Conservation (phyloP, 176 grass and related monocot genomes). For the Hordeum marinum region DNA sequence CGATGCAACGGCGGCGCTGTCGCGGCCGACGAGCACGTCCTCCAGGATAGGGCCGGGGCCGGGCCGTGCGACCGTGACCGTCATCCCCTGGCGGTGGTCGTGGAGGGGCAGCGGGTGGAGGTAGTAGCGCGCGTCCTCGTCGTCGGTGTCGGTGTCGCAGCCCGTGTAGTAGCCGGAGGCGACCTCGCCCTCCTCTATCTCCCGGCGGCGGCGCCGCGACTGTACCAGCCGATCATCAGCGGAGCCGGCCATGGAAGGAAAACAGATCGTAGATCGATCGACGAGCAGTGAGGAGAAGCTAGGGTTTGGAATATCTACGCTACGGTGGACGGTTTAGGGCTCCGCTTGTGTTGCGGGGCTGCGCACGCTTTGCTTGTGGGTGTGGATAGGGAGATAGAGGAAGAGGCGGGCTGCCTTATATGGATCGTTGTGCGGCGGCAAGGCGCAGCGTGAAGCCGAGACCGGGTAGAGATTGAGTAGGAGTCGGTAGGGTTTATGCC, state of each 20-base stretch:
- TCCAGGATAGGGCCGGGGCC: too few relatives aligned
- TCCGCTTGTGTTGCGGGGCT: background rate
- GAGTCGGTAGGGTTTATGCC: too few relatives aligned
- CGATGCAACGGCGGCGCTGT: fast-evolving
- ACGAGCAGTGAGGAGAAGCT: background rate
- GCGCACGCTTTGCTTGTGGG: background rate
- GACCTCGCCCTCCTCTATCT: constrained; percentile 26
- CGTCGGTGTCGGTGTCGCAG: constrained; percentile 6
- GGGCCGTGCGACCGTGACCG: too few relatives aligned
- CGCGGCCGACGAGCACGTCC: too few relatives aligned
- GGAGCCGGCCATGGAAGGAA: background rate
- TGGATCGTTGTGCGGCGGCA: background rate
- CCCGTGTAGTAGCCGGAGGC: background rate
- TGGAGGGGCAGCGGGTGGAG: background rate
- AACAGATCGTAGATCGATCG: background rate
- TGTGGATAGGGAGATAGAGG: background rate
- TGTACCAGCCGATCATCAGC: background rate
- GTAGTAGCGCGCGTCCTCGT: background rate
- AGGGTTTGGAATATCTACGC: background rate
- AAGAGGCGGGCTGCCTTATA: background rate
- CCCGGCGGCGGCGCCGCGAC: background rate
- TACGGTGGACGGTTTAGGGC: background rate
- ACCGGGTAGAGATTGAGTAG: too few relatives aligned
- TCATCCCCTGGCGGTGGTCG: background rate
- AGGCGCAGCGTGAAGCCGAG: background rate